These are phyloP conservation scores for Corrigiola litoralis DNA, from an alignment of 179 eudicot species.

Conservation along the genomic window DNA sequence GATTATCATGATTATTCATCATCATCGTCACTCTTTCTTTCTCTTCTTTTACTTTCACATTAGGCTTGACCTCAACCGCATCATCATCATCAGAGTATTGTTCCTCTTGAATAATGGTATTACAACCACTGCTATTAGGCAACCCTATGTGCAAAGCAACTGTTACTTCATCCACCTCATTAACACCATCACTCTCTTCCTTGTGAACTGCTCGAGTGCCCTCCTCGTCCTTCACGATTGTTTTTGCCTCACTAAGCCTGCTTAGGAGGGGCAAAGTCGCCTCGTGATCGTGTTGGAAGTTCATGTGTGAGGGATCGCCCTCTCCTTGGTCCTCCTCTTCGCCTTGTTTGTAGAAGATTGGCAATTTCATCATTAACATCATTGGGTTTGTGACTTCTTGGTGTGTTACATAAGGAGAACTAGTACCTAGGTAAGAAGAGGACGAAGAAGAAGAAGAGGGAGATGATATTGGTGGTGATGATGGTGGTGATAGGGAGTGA, in stretches of 20 bases:
- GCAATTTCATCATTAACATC: slow-evolving; percentile 33
- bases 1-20: slow-evolving; percentile 23
- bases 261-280: slow-evolving; percentile 63
- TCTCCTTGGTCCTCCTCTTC: slow-evolving; percentile 21
- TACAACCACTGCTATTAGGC: slow-evolving; percentile 32
- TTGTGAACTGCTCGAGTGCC: slow-evolving; percentile 7
- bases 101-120: neutral
- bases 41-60: slow-evolving; percentile 22
- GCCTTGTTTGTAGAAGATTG: slow-evolving; percentile 23
- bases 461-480: slow-evolving; percentile 29
- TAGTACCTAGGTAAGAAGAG: neutral
- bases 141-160: slow-evolving; percentile 70
- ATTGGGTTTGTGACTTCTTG: slow-evolving; percentile 28
- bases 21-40: slow-evolving; percentile 13
- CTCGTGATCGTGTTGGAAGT: slow-evolving; percentile 21
- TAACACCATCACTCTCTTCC: neutral
- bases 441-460: slow-evolving; percentile 20
- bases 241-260: slow-evolving; percentile 37
- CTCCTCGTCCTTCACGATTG: slow-evolving; percentile 27
- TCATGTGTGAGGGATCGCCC: no score
- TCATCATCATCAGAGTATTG: slow-evolving; percentile 14
- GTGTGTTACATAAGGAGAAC: slow-evolving; percentile 12
- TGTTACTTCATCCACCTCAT: slow-evolving; percentile 31
- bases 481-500: slow-evolving; percentile 19
- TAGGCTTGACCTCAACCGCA: slow-evolving; percentile 21